A percentile compares a stretch with the other conserved stretches of the same genome.
Evolutionary conservation across 2,329 filamentous ascomycete species (phyloP).

Genomic region (Botrytis byssoidea): DNA sequence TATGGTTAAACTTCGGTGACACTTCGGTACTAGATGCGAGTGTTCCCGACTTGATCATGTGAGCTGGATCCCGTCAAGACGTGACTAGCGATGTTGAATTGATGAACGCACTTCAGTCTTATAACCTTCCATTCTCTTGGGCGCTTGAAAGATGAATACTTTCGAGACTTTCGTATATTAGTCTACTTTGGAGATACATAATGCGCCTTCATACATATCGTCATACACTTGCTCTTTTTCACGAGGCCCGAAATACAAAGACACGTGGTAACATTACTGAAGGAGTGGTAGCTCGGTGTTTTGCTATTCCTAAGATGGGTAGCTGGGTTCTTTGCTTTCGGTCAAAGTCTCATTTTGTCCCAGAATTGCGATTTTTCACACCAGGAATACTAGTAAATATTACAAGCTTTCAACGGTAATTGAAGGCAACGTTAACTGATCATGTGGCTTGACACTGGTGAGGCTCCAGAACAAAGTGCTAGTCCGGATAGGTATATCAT

Average conservation of each 20-base stretch:
- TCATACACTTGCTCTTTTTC: not conserved
- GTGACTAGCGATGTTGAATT: not conserved
- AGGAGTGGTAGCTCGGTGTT: not conserved
- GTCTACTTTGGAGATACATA: not conserved
- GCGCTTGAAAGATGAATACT: not conserved
- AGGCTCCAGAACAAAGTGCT: too few relatives aligned
- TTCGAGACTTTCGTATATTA: too few relatives aligned
- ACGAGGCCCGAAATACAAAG: not conserved
- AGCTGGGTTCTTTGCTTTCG: not conserved
- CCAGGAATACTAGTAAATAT: not conserved
- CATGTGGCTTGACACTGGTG: not conserved
- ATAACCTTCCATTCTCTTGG: not conserved
- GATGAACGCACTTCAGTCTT: not conserved
- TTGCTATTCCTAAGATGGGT: not conserved
- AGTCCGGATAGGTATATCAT: too few relatives aligned
- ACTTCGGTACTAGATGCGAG: not conserved
- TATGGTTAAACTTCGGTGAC: not conserved
- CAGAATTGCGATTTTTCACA: not conserved
- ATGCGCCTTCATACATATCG: too few relatives aligned
- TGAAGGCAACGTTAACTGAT: not conserved
- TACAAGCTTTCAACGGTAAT: not conserved
- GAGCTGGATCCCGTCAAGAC: not conserved
- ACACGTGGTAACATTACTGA: not conserved
- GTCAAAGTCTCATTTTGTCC: rapidly evolving
- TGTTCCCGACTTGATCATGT: not conserved